Percentiles rank a stretch among this genome's conserved stretches.
These are phyloP conservation scores for Alloteropsis semialata DNA, from an alignment of 176 grass and related monocot species.

Conservation along the genomic window DNA sequence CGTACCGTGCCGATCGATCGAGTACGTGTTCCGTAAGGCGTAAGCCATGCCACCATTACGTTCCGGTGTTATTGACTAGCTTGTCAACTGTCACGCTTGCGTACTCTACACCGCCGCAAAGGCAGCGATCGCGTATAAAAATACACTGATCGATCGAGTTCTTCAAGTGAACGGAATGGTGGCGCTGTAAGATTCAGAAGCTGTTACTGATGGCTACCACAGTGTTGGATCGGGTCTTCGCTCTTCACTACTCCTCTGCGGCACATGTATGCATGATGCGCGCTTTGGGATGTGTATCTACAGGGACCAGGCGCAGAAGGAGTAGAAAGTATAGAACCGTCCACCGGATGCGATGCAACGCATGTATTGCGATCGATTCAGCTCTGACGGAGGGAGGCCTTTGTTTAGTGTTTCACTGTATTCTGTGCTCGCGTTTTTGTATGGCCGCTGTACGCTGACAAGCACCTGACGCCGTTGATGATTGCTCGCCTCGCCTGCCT, in stretches of 20 bases:
- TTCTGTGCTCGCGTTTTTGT: constrained; percentile 5
- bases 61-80: neutral
- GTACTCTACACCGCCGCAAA: neutral
- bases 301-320: neutral
- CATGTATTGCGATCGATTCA: constrained; percentile 9
- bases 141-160: neutral
- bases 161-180: neutral
- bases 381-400: neutral
- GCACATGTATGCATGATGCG: constrained; percentile 20
- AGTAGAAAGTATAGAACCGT: neutral
- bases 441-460: constrained; percentile 21
- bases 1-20: neutral
- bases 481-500: neutral
- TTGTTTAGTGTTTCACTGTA: constrained; percentile 32
- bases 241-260: constrained; percentile 16
- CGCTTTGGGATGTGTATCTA: constrained; percentile 37
- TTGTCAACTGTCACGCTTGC: neutral
- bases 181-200: neutral
- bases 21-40: neutral
- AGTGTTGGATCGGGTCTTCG: constrained; percentile 5
- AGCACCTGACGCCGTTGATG: constrained; percentile 22
- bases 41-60: neutral
- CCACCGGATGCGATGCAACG: neutral
- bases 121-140: neutral
- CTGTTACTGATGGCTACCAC: constrained; percentile 5